Percentiles rank a stretch among this genome's conserved stretches.
These are phyloP conservation scores for Phaeosphaeriaceae sp. DNA, from an alignment of 2,329 filamentous ascomycete species.

Conservation along the genomic window DNA sequence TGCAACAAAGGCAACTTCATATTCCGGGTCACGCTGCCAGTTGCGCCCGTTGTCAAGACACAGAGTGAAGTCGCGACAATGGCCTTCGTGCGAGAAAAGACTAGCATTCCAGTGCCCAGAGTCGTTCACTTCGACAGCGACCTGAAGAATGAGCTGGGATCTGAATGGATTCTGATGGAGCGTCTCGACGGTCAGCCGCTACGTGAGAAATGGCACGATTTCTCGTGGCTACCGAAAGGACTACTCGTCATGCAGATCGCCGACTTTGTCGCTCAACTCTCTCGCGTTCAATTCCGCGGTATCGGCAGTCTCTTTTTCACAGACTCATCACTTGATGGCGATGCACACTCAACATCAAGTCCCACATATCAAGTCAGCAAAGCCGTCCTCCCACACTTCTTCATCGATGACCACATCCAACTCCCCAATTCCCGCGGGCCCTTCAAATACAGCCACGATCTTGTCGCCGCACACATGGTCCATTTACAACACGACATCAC, in stretches of 20 bases:
- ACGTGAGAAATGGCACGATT: slow-evolving; percentile 5
- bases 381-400: background rate
- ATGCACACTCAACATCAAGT: background rate
- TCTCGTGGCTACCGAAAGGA: slow-evolving; percentile 9
- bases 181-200: slow-evolving; percentile 2
- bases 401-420: slow-evolving; percentile 1
- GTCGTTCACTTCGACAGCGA: slow-evolving; percentile 3
- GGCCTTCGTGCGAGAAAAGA: slow-evolving; percentile 13
- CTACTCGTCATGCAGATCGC: slow-evolving; percentile 2
- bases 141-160: slow-evolving; percentile 7
- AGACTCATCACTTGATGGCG: background rate
- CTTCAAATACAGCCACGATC: background rate
- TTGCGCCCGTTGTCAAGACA: slow-evolving; percentile 23
- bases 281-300: background rate
- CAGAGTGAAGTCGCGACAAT: slow-evolving; percentile 30
- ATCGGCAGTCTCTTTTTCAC: background rate
- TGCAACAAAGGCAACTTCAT: slow-evolving; percentile 26
- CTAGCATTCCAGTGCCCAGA: slow-evolving; percentile 1
- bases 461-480: background rate
- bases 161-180: slow-evolving; percentile 13
- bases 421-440: background rate
- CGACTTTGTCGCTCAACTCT: background rate
- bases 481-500: background rate
- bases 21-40: slow-evolving; percentile 28
- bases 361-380: background rate